Base-by-base conservation (phyloP, 345 rosid genomes). In the Bruguiera parviflora region DNA sequence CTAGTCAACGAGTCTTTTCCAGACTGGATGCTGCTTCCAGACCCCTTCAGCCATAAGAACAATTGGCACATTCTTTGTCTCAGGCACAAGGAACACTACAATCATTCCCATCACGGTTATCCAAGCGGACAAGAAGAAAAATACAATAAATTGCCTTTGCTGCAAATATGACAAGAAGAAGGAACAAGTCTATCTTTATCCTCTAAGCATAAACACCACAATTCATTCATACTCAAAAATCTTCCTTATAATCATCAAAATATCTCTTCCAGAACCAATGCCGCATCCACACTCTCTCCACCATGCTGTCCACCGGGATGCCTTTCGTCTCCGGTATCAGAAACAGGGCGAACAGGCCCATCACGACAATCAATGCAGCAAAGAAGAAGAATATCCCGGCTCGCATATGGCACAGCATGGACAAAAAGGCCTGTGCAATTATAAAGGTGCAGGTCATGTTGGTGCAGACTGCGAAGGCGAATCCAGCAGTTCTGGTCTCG, bases 301-400 rank as follows among this genome's bases (percentile, higher is more conserved):
- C 35, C 68, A 76, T 76, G 43, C 24, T 63, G 47, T 76, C 75
- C 22, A 71, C 56, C 0, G 71, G 65, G 18, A 76, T 47, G 5
- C 67, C 63, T 35, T 75, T 66, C 8, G 79, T 76, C 68, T 76
- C 72, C 3, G 72, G 79, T 9, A 76, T 21, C 46, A 70, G 19
- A 21, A 60, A 61, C 33, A 53, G 20, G 11, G 56, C 75, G 58
- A 71, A 75, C 5, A 71, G 15, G 1, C 68, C 75, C 75, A 76
- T 61, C 5, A 59, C 21, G 13, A 66, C 8, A 6, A 76, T 70
- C 72, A 75, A 76, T 3, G 25, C 65, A 2, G 60, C 71, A 9
- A 70, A 71, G 79, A 76, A 71, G 71, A 70, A 65, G 35, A 75
- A 75, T 27, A 75, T 70, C 5, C 35, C 33, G 15, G 68, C 79